phyloP scores from a whole-genome alignment of 495 filamentous ascomycete species.

The Aspergillus haitiensis region DNA sequence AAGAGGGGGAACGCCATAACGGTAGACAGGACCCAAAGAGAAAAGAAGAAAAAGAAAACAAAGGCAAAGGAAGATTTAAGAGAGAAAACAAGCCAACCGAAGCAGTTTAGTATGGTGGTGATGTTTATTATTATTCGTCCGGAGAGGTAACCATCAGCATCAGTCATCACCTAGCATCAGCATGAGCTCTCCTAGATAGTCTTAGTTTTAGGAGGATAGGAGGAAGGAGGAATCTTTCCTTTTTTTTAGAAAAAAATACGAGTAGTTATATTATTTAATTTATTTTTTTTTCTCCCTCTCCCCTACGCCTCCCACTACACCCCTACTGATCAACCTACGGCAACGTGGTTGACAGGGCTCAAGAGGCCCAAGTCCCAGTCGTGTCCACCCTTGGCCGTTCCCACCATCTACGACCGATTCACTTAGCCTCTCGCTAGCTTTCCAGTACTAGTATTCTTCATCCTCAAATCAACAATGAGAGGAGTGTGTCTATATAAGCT shows the following conservation, averaged over 20 bases:
- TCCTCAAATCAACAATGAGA: not conserved
- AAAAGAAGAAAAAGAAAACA: conserved; percentile 16
- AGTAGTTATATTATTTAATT: not conserved
- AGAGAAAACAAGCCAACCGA: conserved; percentile 8
- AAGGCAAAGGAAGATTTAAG: conserved; percentile 9
- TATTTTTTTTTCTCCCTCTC: not conserved
- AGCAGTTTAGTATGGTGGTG: not conserved
- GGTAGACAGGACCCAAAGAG: not conserved
- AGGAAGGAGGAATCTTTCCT: not conserved
- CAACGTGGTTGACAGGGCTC: conserved; percentile 41
- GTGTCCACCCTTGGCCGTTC: conserved; percentile 20
- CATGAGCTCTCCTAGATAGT: not conserved
- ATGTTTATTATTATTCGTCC: conserved; percentile 1
- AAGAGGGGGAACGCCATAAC: not conserved
- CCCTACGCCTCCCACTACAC: not conserved
- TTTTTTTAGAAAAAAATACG: not conserved
- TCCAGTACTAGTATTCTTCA: not conserved
- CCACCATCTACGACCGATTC: not conserved
- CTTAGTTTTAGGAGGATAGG: not conserved
- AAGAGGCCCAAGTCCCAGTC: conserved; percentile 16
- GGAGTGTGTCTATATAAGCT: not conserved
- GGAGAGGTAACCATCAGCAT: not conserved
- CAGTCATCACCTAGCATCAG: not conserved
- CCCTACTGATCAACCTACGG: conserved; percentile 24
- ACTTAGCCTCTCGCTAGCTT: not conserved